Percentiles rank a stretch among this genome's conserved stretches.
phyloP scores from a whole-genome alignment of 2,329 filamentous ascomycete genomes.

The Aspergillus arachidicola region DNA sequence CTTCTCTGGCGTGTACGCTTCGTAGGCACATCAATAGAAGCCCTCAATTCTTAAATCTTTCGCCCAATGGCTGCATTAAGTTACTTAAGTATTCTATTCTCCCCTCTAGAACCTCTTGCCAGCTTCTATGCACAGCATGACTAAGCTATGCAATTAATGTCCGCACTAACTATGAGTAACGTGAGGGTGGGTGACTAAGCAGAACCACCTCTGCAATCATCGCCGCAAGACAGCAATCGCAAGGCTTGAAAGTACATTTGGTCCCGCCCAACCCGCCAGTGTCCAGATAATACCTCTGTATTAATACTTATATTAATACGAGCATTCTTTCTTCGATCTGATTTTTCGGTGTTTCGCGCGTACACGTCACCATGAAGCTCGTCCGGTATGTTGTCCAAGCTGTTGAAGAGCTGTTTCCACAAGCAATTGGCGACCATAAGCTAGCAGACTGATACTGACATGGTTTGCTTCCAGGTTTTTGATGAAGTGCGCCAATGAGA shows the following conservation, averaged over 20 bases:
- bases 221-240: not conserved
- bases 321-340: not conserved
- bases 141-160: not conserved
- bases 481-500: conserved; percentile 99
- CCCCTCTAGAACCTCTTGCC: no score
- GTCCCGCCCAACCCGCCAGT: not conserved
- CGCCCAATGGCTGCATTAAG: not conserved
- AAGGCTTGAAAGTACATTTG: conserved; percentile 1
- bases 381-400: conserved; percentile 71
- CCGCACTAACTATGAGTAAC: not conserved
- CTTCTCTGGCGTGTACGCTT: not conserved
- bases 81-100: no score
- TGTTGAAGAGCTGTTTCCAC: conserved; percentile 8
- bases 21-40: not conserved
- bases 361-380: conserved; percentile 78
- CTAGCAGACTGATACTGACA: not conserved
- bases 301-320: not conserved
- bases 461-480: conserved; percentile 70
- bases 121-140: not conserved
- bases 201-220: not conserved
- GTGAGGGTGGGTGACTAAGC: not conserved
- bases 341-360: not conserved
- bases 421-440: not conserved
- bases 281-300: not conserved
- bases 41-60: not conserved